Conservation (phyloP, 1,139 yeast genomes). For the Trichomonascaceae sp. region DNA sequence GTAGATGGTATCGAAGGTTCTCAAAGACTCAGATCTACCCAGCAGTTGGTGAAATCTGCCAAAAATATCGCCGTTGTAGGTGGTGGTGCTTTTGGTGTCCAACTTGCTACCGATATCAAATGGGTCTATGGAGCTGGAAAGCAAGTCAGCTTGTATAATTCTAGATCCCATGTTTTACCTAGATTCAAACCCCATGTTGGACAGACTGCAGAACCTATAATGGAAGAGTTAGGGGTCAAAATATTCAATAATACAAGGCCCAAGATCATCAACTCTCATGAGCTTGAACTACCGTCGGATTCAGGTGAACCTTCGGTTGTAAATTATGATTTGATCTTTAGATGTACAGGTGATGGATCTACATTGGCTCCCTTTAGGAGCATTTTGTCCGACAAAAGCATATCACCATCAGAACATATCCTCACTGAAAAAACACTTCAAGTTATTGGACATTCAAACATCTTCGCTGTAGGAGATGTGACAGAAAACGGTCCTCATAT, state of each 20-base stretch:
- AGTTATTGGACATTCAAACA: conserved; percentile 9
- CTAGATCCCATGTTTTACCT: conserved; percentile 15
- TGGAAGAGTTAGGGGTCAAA: conserved; percentile 15
- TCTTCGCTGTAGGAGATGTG: conserved; percentile 24
- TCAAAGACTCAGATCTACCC: not conserved
- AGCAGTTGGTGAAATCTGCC: conserved; percentile 12
- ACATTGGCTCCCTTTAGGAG: conserved; percentile 11
- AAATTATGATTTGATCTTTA: conserved; percentile 16
- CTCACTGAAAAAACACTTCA: conserved; percentile 18
- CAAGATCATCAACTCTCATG: conserved; percentile 8
- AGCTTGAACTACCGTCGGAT: conserved; percentile 12
- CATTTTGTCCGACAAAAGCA: conserved; percentile 1
- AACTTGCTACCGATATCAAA: conserved; percentile 24
- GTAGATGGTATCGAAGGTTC: conserved; percentile 7
- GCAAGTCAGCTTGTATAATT: conserved; percentile 15
- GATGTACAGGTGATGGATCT: conserved; percentile 17
- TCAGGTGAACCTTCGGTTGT: conserved; percentile 1
- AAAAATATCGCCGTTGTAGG: conserved; percentile 21
- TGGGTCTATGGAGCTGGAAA: conserved; percentile 19
- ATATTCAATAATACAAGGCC: conserved; percentile 14
- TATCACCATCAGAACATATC: conserved; percentile 7
- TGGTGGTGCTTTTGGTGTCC: conserved; percentile 26
- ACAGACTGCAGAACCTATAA: conserved; percentile 13
- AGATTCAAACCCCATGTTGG: conserved; percentile 14
- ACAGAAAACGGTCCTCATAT: conserved; percentile 15